Conservation (phyloP, 352 stramenopile genomes). For the Globisporangium nagaii region DNA sequence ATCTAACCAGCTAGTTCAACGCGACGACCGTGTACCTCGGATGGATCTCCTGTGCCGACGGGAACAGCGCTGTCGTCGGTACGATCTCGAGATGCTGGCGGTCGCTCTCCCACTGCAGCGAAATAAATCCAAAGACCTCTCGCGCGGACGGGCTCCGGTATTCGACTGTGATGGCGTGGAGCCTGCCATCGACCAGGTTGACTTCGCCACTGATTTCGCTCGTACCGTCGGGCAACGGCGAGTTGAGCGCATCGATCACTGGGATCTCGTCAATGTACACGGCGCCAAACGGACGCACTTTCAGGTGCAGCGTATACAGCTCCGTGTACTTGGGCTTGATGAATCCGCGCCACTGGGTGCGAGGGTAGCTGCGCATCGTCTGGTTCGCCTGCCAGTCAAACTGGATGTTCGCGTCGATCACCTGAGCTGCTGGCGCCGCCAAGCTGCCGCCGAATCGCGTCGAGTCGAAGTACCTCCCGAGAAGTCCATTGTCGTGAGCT, state of each 20-base stretch:
- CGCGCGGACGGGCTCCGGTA: constrained; percentile 20
- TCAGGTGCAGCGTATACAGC: constrained; percentile 27
- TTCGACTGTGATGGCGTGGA: constrained; percentile 42
- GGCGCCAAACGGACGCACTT: constrained; percentile 16
- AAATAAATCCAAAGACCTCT: constrained; percentile 11
- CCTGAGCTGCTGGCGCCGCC: not conserved
- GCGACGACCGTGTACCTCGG: constrained; percentile 18
- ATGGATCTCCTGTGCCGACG: constrained; percentile 20
- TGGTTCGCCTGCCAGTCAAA: constrained; percentile 37
- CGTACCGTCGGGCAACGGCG: not conserved
- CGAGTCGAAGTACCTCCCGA: constrained; percentile 32
- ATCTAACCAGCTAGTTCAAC: not conserved
- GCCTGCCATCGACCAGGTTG: constrained; percentile 17
- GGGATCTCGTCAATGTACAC: constrained; percentile 30
- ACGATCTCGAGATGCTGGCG: constrained; percentile 20
- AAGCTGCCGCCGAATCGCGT: constrained; percentile 11
- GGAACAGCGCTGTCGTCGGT: constrained; percentile 16
- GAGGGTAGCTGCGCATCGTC: constrained; percentile 33
- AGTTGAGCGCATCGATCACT: constrained; percentile 37
- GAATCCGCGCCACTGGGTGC: constrained; percentile 40
- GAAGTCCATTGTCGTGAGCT: constrained; percentile 18
- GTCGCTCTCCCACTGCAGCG: constrained; percentile 24
- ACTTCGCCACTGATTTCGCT: constrained; percentile 8
- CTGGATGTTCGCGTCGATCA: constrained; percentile 25
- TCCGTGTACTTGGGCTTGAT: constrained; percentile 37